These are phyloP conservation scores for Trichomonas tenax DNA, from an alignment of 208 protist species.

Conservation along the genomic window DNA sequence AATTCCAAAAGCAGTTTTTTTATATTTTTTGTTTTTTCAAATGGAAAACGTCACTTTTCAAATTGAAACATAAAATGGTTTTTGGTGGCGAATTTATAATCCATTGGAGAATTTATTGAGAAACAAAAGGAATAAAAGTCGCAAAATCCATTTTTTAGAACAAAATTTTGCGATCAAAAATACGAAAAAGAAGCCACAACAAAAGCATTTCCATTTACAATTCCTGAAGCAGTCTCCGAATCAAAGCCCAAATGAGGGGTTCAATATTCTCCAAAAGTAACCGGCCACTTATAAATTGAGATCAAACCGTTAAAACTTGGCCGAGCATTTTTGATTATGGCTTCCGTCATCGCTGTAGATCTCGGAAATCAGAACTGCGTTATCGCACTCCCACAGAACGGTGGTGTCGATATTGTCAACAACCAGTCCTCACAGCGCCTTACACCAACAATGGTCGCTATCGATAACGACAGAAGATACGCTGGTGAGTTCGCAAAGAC, in stretches of 20 bases:
- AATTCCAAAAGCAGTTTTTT: too few relatives aligned
- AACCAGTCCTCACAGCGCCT: conserved; percentile 33
- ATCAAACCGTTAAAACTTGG: not conserved
- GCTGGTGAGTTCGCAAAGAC: conserved; percentile 21
- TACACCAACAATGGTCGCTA: conserved; percentile 32
- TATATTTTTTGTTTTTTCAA: too few relatives aligned
- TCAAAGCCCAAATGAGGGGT: not conserved
- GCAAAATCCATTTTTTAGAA: too few relatives aligned
- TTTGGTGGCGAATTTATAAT: too few relatives aligned
- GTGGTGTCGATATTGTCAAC: conserved; percentile 29
- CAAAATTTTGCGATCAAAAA: not conserved
- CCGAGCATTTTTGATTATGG: not conserved
- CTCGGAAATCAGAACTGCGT: conserved; percentile 33
- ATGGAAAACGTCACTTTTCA: too few relatives aligned
- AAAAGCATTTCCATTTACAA: not conserved
- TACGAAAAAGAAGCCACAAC: not conserved
- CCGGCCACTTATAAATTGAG: not conserved
- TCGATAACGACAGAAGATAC: conserved; percentile 18
- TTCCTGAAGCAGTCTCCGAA: not conserved
- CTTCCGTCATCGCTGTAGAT: conserved; percentile 30
- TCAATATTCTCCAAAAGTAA: not conserved
- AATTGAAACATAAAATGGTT: too few relatives aligned
- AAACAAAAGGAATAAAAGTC: too few relatives aligned
- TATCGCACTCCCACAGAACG: conserved; percentile 24
- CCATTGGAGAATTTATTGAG: too few relatives aligned